Base-by-base conservation (phyloP, 2,329 filamentous ascomycete genomes). In the Xylariaceae sp. region DNA sequence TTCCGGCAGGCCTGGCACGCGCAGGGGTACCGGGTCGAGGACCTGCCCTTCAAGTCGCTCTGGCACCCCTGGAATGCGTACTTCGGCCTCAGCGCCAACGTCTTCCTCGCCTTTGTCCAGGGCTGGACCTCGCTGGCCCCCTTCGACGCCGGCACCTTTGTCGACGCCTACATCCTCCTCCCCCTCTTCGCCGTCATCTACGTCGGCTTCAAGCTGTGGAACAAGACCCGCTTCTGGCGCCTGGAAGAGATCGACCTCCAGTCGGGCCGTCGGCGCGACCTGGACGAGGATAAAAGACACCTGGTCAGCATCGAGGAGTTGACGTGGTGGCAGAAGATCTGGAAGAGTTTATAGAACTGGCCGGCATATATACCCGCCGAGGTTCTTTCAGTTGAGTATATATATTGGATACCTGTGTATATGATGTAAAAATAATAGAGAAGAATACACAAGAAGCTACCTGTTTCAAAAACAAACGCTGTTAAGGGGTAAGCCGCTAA, bases 1-100 rank as follows among this genome's bases (percentile, higher is more conserved):
- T 86, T 88, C 59, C 78, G 83, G 23, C 59, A 69, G 8, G 82
- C 80, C 0, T 82, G 78, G 78, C 54, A 59, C 8, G 62, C 59
- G 0, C 79, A 84, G 54, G 77, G 78, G 1, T 69, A 80, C 40
- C 63, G 59, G 19, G 57, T 71, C 16, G 64, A 66, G 12, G 70
- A 74, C 34, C 61, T 82, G 9, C 77, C 78, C 0, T 82, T 76
- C 57, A 59, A 66, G 35, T 71, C 74, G 2, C 52, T 72, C 28
- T 64, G 63, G 38, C 80, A 76, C 42, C 78, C 77, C 0, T 77
- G 67, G 55, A 73, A 73, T 36, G 73, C 78, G 0, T 81, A 76
- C 53, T 74, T 79, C 43, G 77, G 75, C 0, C 59, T 82, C 6
- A 62, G 49, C 0, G 70, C 76, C 23, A 81, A 79, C 42, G 48